Percentiles rank a stretch among this genome's conserved stretches.
Evolutionary conservation across 2,329 filamentous ascomycete genomes (phyloP).

Genomic region (Cladosporium sp.): DNA sequence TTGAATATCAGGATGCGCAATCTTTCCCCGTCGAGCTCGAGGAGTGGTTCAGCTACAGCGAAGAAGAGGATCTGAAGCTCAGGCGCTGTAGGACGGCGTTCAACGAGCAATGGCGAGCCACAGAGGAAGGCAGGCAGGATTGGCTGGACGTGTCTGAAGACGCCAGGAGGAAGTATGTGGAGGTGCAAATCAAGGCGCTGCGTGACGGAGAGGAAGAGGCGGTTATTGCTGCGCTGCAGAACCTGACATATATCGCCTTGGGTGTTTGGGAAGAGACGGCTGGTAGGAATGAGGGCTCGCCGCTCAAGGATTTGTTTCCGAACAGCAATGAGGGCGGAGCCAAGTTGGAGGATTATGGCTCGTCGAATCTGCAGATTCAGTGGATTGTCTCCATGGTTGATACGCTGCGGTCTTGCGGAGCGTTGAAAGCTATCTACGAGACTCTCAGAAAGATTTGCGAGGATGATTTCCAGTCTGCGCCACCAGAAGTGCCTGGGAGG

Average conservation of each 20-base stretch:
- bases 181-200: constrained; percentile 35
- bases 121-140: constrained; percentile 39
- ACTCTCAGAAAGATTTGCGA: constrained; percentile 32
- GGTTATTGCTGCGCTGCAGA: constrained; percentile 35
- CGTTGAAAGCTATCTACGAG: constrained; percentile 38
- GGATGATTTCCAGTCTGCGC: constrained; percentile 22
- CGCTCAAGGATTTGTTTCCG: constrained; percentile 24
- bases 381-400: constrained; percentile 43
- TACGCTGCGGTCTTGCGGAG: constrained; percentile 38
- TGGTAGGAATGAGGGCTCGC: constrained; percentile 30
- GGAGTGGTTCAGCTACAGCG: constrained; percentile 94
- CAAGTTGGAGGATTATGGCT: constrained; percentile 28
- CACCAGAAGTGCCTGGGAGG: constrained; percentile 19
- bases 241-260: constrained; percentile 44
- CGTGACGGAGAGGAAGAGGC: constrained; percentile 30
- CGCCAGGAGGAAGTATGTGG: constrained; percentile 55
- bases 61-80: constrained; percentile 78
- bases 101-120: constrained; percentile 63
- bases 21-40: constrained; percentile 82
- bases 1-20: constrained; percentile 53
- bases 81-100: constrained; percentile 73
- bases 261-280: constrained; percentile 50
- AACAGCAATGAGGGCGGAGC: constrained; percentile 24
- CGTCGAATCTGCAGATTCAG: constrained; percentile 39
- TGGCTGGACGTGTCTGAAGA: constrained; percentile 66